phyloP scores from a whole-genome alignment of 371 early-diverging fungal species.

The Cokeromyces recurvatus region DNA sequence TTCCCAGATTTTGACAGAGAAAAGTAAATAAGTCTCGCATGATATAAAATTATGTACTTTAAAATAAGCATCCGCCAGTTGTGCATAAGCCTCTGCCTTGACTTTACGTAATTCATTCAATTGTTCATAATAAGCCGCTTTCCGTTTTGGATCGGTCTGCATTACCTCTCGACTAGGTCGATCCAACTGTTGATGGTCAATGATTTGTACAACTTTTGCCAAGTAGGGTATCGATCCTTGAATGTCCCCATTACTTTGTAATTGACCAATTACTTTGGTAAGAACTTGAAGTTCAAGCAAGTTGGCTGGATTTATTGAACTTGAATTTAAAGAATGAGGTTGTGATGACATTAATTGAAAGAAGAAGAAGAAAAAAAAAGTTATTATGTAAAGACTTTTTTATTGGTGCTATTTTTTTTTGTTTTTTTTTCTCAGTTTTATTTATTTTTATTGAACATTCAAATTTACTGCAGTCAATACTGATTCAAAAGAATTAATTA shows the following conservation, averaged over 20 bases:
- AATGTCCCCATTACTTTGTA: constrained; percentile 20
- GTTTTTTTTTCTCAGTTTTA: too few relatives aligned
- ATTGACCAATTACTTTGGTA: constrained; percentile 13
- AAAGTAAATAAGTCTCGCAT: constrained; percentile 22
- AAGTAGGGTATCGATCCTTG: constrained; percentile 34
- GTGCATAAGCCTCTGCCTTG: constrained; percentile 34
- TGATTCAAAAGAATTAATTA: too few relatives aligned
- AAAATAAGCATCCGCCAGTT: constrained; percentile 32
- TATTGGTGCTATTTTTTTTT: too few relatives aligned
- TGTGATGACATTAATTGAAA: too few relatives aligned
- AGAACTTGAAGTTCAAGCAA: constrained; percentile 30
- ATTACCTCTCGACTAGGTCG: not conserved
- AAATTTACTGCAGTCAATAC: too few relatives aligned
- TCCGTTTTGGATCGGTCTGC: not conserved
- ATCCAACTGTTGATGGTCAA: constrained; percentile 28
- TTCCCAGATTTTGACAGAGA: constrained; percentile 31
- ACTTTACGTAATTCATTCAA: constrained; percentile 9
- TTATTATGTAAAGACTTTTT: too few relatives aligned
- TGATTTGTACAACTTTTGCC: constrained; percentile 39
- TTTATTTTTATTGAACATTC: too few relatives aligned
- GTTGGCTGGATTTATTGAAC: constrained; percentile 20
- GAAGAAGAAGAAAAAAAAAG: too few relatives aligned
- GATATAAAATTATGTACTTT: constrained; percentile 18
- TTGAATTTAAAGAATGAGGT: constrained; percentile 15
- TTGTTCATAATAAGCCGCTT: constrained; percentile 10